These are phyloP conservation scores for Asterionellopsis glacialis DNA, from an alignment of 108 stramenopile genomes.

Conservation along the genomic window DNA sequence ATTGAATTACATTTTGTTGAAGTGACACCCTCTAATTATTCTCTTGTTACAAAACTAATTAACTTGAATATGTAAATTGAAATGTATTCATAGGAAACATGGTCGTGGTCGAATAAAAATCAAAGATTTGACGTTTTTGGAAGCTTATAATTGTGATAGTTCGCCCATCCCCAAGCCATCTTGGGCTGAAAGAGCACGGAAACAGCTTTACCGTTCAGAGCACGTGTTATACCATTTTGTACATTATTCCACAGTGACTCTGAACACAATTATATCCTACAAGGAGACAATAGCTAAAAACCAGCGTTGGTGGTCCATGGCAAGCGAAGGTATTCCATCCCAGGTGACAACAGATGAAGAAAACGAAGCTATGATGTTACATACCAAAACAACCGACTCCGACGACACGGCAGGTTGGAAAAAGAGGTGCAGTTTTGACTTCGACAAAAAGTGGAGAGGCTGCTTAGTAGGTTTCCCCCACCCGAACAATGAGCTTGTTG, in stretches of 20 bases:
- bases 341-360: conserved; percentile 52
- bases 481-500: conserved; percentile 16
- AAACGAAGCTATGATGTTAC: conserved; percentile 75
- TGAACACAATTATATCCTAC: conserved; percentile 22
- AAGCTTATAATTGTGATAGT: conserved; percentile 83
- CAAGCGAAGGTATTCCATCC: conserved; percentile 18
- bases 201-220: conserved; percentile 76
- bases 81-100: conserved; percentile 19
- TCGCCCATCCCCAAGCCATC: conserved; percentile 56
- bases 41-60: background rate
- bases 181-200: conserved; percentile 64
- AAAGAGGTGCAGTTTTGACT: conserved; percentile 29
- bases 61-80: too few relatives aligned
- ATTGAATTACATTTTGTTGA: background rate
- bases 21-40: conserved; percentile 1
- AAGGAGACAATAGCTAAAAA: conserved; percentile 17
- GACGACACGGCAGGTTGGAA: conserved; percentile 37
- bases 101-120: conserved; percentile 23
- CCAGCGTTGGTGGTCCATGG: conserved; percentile 12
- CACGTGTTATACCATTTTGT: conserved; percentile 79
- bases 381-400: conserved; percentile 55
- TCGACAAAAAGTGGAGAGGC: conserved; percentile 27
- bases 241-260: conserved; percentile 77
- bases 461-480: conserved; percentile 53
- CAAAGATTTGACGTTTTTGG: conserved; percentile 54